These are phyloP conservation scores for Echium plantagineum DNA, from an alignment of 257 asterid species.

Conservation along the genomic window DNA sequence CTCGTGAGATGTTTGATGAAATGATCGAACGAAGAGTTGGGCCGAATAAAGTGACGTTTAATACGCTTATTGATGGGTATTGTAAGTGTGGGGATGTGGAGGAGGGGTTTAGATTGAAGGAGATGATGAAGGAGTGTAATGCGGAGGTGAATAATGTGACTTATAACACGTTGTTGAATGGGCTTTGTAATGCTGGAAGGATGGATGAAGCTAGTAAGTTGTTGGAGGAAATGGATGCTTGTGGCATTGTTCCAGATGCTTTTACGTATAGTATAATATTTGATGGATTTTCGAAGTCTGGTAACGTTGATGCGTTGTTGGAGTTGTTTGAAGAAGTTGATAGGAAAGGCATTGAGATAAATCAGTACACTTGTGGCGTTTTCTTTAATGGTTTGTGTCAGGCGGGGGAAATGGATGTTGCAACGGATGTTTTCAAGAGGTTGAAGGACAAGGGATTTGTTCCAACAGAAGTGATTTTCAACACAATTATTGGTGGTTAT, in stretches of 20 bases:
- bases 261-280: slow-evolving; percentile 54
- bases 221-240: slow-evolving; percentile 48
- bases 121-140: slow-evolving; percentile 38
- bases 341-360: slow-evolving; percentile 37
- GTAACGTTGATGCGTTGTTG: slow-evolving; percentile 45
- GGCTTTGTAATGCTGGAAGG: slow-evolving; percentile 58
- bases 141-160: slow-evolving; percentile 58
- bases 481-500: slow-evolving; percentile 52
- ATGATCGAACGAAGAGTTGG: slow-evolving; percentile 42
- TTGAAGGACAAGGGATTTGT: slow-evolving; percentile 40
- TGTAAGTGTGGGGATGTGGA: slow-evolving; percentile 58
- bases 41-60: slow-evolving; percentile 50
- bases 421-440: slow-evolving; percentile 41
- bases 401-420: slow-evolving; percentile 45
- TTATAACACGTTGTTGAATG: slow-evolving; percentile 54
- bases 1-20: slow-evolving; percentile 59
- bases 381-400: slow-evolving; percentile 56
- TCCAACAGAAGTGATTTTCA: slow-evolving; percentile 43
- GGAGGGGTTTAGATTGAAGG: slow-evolving; percentile 42
- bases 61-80: slow-evolving; percentile 61
- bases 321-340: slow-evolving; percentile 39
- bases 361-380: slow-evolving; percentile 35
- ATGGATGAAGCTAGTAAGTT: slow-evolving; percentile 44
- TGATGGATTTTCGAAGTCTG: slow-evolving; percentile 47
- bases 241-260: slow-evolving; percentile 58